Evolutionary conservation across 2,329 filamentous ascomycete genomes (phyloP).

Genomic region (Colletotrichum truncatum): DNA sequence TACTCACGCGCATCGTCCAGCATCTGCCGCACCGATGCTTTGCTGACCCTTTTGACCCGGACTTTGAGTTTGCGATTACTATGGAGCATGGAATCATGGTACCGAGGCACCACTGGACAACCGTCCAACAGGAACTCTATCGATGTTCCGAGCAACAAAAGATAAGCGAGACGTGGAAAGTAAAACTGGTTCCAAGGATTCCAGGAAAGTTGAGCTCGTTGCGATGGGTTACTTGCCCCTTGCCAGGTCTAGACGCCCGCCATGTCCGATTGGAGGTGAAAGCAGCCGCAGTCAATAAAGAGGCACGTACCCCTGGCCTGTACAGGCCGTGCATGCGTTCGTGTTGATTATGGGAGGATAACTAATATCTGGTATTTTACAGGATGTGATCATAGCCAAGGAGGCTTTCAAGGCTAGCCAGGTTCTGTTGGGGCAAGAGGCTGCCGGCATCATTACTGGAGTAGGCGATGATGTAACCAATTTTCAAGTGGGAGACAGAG

Average conservation of each 20-base stretch:
- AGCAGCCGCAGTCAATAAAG: background rate
- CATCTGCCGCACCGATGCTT: background rate
- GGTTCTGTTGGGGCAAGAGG: background rate
- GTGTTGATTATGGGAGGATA: background rate
- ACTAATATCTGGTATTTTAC: background rate
- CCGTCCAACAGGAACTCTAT: background rate
- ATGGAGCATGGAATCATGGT: background rate
- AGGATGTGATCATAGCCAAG: background rate
- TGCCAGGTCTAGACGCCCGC: background rate
- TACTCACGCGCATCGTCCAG: background rate
- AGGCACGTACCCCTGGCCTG: background rate
- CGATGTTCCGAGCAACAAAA: background rate
- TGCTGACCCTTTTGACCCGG: background rate
- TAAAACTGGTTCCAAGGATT: background rate
- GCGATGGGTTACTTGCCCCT: background rate
- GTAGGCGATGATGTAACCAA: background rate
- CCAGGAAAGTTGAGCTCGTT: background rate
- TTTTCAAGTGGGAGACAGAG: background rate
- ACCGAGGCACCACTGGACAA: background rate
- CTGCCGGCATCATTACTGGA: background rate
- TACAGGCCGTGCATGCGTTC: accelerated
- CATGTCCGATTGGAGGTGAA: background rate
- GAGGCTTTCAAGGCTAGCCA: background rate
- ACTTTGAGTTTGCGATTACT: background rate
- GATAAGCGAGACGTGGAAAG: background rate